phyloP scores from a whole-genome alignment of 192 early-diverging fungal genomes.

The Podila clonocystis region DNA sequence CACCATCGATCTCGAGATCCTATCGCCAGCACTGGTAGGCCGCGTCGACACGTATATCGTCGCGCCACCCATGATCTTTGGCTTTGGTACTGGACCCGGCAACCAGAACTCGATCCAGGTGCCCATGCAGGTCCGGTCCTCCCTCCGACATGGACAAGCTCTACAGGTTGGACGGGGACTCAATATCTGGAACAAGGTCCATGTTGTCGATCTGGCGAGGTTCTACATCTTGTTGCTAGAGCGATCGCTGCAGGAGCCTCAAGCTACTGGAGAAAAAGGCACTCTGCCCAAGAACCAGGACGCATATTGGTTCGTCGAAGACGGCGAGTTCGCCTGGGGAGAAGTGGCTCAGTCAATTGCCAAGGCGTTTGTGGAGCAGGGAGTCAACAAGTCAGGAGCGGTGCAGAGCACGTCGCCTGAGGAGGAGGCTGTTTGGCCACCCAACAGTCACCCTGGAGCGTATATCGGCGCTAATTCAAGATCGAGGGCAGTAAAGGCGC shows the following conservation, averaged over 20 bases:
- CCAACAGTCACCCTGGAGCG: background rate
- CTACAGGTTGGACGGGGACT: background rate
- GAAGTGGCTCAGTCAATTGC: background rate
- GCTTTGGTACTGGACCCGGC: conserved; percentile 27
- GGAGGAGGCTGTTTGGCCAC: background rate
- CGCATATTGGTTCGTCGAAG: background rate
- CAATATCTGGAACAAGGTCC: background rate
- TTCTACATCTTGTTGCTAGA: background rate
- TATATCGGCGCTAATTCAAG: background rate
- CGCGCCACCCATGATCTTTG: conserved; percentile 31
- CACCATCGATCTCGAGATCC: conserved; percentile 26
- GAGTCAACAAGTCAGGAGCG: background rate
- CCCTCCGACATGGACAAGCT: background rate
- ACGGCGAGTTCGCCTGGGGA: conserved; percentile 1
- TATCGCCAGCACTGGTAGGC: conserved; percentile 10
- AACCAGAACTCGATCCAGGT: conserved; percentile 44
- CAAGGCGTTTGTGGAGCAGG: background rate
- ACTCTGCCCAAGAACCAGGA: conserved; percentile 3
- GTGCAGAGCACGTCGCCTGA: background rate
- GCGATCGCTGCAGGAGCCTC: background rate
- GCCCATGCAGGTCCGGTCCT: conserved; percentile 6
- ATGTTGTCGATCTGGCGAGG: background rate
- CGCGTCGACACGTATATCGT: conserved; percentile 44
- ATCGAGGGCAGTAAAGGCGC: background rate
- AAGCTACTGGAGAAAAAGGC: background rate